Conservation (phyloP, 2,329 filamentous ascomycete genomes). For the Beauveria rudraprayagi region DNA sequence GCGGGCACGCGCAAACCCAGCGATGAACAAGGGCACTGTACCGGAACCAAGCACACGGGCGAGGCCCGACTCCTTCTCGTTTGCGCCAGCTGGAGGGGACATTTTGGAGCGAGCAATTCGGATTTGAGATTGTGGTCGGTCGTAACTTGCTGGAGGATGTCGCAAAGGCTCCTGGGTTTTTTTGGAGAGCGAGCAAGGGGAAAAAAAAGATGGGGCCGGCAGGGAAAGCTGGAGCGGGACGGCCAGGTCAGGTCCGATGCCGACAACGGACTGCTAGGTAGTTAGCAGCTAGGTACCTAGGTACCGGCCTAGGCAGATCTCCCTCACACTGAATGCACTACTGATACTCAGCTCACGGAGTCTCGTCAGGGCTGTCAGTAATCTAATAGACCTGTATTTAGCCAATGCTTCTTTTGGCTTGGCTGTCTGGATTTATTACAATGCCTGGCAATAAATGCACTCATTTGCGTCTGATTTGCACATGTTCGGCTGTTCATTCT, state of each 20-base stretch:
- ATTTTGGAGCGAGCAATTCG: slow-evolving; percentile 28
- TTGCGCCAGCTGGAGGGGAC: slow-evolving; percentile 47
- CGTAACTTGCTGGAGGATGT: background rate
- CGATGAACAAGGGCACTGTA: slow-evolving; percentile 31
- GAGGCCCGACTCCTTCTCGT: slow-evolving; percentile 76
- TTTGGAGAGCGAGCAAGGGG: background rate
- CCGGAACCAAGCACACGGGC: slow-evolving; percentile 89
- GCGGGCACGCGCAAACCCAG: background rate
- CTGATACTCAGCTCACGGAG: background rate
- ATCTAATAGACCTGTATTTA: background rate
- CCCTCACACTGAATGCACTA: background rate
- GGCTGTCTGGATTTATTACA: background rate
- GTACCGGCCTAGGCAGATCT: background rate
- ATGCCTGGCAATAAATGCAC: no score
- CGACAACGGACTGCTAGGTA: background rate
- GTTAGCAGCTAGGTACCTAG: background rate
- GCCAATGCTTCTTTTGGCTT: background rate
- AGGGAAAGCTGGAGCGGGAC: background rate
- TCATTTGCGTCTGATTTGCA: background rate
- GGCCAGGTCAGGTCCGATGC: background rate
- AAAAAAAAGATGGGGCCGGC: slow-evolving; percentile 2
- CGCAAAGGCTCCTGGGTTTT: slow-evolving; percentile 4
- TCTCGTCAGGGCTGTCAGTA: no score
- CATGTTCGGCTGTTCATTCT: background rate
- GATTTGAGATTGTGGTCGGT: background rate